Evolutionary conservation across 495 filamentous ascomycete species (phyloP).

Genomic region (Elaphomyces granulatus): DNA sequence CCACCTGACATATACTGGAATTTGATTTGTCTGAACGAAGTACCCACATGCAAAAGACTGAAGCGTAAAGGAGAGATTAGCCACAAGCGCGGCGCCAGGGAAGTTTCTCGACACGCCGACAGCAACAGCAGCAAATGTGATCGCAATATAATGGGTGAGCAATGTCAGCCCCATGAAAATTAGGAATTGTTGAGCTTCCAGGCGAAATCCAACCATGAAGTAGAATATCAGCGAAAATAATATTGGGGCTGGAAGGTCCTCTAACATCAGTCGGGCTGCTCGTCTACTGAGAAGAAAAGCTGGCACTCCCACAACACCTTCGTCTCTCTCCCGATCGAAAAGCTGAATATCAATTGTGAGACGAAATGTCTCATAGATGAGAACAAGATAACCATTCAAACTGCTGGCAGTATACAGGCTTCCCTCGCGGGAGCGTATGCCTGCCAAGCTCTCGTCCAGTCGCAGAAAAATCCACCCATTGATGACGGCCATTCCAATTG

Average conservation of each 20-base stretch:
- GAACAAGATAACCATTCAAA: conserved; percentile 58
- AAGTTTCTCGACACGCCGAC: conserved; percentile 48
- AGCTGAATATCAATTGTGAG: conserved; percentile 54
- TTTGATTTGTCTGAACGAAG: conserved; percentile 55
- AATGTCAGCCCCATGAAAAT: conserved; percentile 50
- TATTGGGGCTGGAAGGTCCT: conserved; percentile 56
- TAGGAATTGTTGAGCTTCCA: conserved; percentile 45
- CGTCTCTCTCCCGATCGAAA: conserved; percentile 58
- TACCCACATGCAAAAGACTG: conserved; percentile 58
- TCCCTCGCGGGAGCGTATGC: conserved; percentile 45
- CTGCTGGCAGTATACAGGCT: conserved; percentile 51
- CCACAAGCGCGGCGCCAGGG: conserved; percentile 45
- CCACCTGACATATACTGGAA: conserved; percentile 62
- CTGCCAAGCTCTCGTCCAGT: conserved; percentile 42
- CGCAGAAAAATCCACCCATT: conserved; percentile 57
- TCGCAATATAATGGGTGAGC: conserved; percentile 49
- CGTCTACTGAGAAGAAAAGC: conserved; percentile 52
- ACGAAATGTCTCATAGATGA: conserved; percentile 59
- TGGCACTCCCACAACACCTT: conserved; percentile 52
- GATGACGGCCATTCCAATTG: conserved; percentile 49
- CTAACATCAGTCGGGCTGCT: conserved; percentile 45
- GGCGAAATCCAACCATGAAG: conserved; percentile 60
- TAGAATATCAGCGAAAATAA: conserved; percentile 56
- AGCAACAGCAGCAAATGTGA: conserved; percentile 45
- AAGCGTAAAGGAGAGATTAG: conserved; percentile 54